Percentiles rank a stretch among this genome's conserved stretches.
Evolutionary conservation across 202 grass and related monocot genomes (phyloP).

Genomic region (Elaeis oleifera): DNA sequence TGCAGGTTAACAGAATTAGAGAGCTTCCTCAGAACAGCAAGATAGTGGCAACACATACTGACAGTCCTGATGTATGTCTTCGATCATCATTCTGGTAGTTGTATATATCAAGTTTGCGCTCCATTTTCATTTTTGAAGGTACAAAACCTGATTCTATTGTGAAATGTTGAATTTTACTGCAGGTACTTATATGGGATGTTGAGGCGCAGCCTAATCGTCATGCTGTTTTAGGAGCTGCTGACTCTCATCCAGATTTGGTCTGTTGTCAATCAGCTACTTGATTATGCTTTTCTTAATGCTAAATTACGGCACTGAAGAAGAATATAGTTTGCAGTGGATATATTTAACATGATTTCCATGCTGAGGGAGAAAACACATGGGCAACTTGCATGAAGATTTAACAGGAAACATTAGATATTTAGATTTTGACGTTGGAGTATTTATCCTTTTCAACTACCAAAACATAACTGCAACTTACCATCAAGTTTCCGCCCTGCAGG

Average conservation of each 20-base stretch:
- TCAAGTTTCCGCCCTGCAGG: constrained; percentile 37
- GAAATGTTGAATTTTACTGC: not conserved
- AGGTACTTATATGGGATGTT: constrained; percentile 92
- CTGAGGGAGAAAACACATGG: not conserved
- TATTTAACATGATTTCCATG: too few species aligned
- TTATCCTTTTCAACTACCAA: not conserved
- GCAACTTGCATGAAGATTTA: not conserved
- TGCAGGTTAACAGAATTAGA: constrained; percentile 92
- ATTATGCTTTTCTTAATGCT: constrained; percentile 10
- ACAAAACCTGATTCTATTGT: too few species aligned
- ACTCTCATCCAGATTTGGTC: constrained; percentile 81
- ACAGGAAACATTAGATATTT: not conserved
- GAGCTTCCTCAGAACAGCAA: constrained; percentile 91
- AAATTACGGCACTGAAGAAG: not conserved
- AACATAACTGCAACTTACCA: constrained; percentile 16
- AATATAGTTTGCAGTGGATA: too few species aligned
- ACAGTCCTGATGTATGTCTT: constrained; percentile 84
- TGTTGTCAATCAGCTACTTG: constrained; percentile 14
- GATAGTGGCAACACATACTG: constrained; percentile 89
- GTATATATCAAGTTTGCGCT: too few species aligned
- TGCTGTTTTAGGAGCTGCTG: constrained; percentile 52
- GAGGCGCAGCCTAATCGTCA: constrained; percentile 81
- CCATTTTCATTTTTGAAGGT: too few species aligned
- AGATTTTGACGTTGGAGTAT: constrained; percentile 4
- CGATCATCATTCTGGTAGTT: too few species aligned